phyloP scores from a whole-genome alignment of 2,329 filamentous ascomycete species.

The Lecanicillium sp. region DNA sequence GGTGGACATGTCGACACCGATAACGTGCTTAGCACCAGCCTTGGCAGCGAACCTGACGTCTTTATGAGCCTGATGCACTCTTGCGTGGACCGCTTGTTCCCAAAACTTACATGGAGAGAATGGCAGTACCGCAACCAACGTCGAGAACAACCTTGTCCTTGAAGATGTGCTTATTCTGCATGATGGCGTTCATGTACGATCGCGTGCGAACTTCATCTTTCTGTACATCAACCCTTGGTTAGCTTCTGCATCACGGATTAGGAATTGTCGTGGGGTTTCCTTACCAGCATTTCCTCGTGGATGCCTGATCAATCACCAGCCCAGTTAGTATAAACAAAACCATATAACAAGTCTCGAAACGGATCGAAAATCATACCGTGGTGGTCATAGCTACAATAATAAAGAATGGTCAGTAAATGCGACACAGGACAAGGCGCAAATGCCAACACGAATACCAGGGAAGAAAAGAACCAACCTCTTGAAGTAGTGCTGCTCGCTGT shows the following conservation, averaged over 20 bases:
- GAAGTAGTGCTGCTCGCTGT: constrained; percentile 98
- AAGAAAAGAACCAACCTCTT: constrained; percentile 60
- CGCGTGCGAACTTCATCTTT: constrained; percentile 97
- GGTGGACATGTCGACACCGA: constrained; percentile 98
- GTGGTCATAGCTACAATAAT: constrained; percentile 74
- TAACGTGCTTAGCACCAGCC: constrained; percentile 95
- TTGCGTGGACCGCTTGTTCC: neutral
- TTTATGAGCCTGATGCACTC: neutral
- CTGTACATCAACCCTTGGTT: constrained; percentile 43
- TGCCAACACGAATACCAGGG: no score
- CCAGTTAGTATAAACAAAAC: constrained; percentile 3
- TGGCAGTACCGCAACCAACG: constrained; percentile 93
- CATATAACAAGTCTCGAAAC: constrained; percentile 21
- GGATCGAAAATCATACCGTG: constrained; percentile 56
- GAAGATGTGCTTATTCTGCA: constrained; percentile 92
- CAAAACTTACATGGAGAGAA: constrained; percentile 83
- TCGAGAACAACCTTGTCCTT: constrained; percentile 82
- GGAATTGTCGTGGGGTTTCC: constrained; percentile 38
- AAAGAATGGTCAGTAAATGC: neutral
- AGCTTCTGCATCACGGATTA: constrained; percentile 9
- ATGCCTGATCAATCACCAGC: constrained; percentile 52
- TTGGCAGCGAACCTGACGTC: constrained; percentile 80
- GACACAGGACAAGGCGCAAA: no score
- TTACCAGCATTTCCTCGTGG: constrained; percentile 95
- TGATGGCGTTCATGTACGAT: constrained; percentile 95